Evolutionary conservation across 148 eudicot genomes (phyloP).

Genomic region (Rhododendron vialii): DNA sequence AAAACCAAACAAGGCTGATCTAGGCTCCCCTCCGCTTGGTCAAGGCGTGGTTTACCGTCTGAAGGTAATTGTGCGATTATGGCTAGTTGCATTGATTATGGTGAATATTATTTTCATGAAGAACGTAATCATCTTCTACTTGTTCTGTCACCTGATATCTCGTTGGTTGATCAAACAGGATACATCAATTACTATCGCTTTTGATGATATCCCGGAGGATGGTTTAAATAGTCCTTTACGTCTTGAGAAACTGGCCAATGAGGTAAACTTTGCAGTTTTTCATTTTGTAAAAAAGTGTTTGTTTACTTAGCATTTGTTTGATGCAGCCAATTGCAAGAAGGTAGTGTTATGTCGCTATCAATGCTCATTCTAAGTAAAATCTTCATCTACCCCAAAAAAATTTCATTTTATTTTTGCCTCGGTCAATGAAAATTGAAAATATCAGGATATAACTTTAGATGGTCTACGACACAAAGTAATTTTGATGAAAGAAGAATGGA

Average conservation of each 20-base stretch:
- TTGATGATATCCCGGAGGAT: constrained; percentile 95
- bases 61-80: constrained; percentile 47
- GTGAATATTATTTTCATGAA: background rate
- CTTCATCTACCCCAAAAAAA: background rate
- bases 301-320: background rate
- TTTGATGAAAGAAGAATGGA: background rate
- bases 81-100: background rate
- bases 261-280: constrained; percentile 33
- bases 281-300: background rate
- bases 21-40: constrained; percentile 79
- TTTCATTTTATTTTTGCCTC: background rate
- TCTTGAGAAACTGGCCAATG: constrained; percentile 94
- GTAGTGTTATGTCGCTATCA: background rate
- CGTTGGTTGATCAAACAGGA: constrained; percentile 45
- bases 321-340: background rate
- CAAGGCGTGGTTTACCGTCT: constrained; percentile 96
- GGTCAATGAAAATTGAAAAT: background rate
- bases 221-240: constrained; percentile 82
- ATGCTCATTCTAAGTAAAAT: background rate
- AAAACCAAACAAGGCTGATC: constrained; percentile 85
- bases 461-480: background rate
- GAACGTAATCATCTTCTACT: background rate
- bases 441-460: background rate
- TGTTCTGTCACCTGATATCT: constrained; percentile 8
- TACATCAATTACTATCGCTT: constrained; percentile 81